Evolutionary conservation across 768 basidiomycete species (phyloP), one percentile per base, ranked within the genome.

Genomic region (Suillus tomentosus): DNA sequence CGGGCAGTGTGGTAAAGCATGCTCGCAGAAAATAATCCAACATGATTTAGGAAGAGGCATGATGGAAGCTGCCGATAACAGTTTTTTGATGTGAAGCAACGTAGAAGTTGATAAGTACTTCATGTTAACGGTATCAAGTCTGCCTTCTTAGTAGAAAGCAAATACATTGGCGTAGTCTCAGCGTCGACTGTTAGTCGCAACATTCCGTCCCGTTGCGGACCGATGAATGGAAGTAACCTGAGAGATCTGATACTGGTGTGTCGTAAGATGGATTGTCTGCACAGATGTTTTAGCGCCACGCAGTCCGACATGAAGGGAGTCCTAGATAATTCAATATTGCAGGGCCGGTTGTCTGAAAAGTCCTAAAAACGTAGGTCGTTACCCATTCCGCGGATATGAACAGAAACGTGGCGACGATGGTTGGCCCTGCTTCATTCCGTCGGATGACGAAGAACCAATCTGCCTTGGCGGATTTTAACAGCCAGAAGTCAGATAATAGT

Each of bases 401-500:
- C 27, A 8, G 3, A 31, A 51, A 58, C 57, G 57, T 58, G 57
- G 24, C 17, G 40, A 27, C 13, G 39, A 57, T 6, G n/a, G n/a
- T 39, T 34, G 53, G 19, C 34, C 36, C 50, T 51, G 50, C 27
- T 51, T 24, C 48, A 50, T 37, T 24, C 31, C 56, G 8, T 56
- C 17, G 53, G 55, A 13, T 56, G 34, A 57, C 39, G 39, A 40
- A 27, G 7, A 56, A 15, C 37, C n/a, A 40, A 37, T 22, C 34
- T 55, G 36, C 11, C 56, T 11, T 58, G 39, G 37, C 24, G 39
- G 22, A 24, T 40, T 56, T 56, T 57, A 8, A 39, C 14, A 51
- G 27, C 27, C 36, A 56, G 55, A 57, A 57, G 36, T 57, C 37
- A 24, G 55, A 56, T 56, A 31, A 51, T 51, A 51, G 50, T 27